Evolutionary conservation across 2,329 filamentous ascomycete species (phyloP).

Genomic region (Alternaria sp.): DNA sequence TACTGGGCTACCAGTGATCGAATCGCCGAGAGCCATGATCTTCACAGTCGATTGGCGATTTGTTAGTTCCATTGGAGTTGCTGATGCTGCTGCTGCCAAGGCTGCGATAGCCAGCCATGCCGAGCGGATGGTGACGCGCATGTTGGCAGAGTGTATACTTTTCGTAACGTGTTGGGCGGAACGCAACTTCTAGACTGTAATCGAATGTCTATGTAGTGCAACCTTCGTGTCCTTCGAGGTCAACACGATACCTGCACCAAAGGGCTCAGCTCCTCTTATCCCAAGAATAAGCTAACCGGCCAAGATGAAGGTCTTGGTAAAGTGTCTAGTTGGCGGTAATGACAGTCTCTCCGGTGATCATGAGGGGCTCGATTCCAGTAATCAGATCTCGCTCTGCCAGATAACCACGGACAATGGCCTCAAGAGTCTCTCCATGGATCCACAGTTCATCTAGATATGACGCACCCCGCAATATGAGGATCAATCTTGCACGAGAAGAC

Average conservation of each 20-base stretch:
- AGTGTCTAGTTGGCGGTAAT: no score
- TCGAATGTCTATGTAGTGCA: background rate
- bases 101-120: background rate
- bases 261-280: background rate
- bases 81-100: background rate
- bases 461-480: background rate
- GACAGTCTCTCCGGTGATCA: background rate
- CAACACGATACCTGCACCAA: background rate
- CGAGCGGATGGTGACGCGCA: background rate
- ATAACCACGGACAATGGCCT: background rate
- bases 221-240: background rate
- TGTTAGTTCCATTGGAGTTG: conserved; percentile 4
- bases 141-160: background rate
- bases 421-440: background rate
- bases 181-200: background rate
- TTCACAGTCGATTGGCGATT: conserved; percentile 21
- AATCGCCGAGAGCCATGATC: conserved; percentile 37
- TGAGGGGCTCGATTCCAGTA: background rate
- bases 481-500: background rate
- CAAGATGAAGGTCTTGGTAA: background rate
- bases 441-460: background rate
- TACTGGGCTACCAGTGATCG: conserved; percentile 29
- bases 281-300: background rate
- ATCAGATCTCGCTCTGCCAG: background rate
- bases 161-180: background rate